phyloP scores from a whole-genome alignment of 306 rosid species.

The Vigna reflexopilosa region DNA sequence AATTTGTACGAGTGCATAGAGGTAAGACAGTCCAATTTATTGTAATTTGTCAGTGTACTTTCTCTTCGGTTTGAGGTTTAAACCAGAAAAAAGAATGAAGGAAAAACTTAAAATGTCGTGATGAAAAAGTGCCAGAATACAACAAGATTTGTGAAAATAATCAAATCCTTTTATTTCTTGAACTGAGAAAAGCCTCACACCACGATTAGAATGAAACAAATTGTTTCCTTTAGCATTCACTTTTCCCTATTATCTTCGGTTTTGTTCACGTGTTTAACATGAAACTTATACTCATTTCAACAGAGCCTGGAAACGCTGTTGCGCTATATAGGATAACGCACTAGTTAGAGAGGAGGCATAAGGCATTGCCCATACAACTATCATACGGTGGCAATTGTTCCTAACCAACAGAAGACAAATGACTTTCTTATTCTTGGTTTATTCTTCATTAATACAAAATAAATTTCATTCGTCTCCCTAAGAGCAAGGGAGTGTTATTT shows the following conservation, averaged over 20 bases:
- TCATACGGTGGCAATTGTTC: slow-evolving; percentile 36
- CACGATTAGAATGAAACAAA: not conserved
- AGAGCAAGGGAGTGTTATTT: slow-evolving; percentile 32
- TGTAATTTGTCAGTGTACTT: not conserved
- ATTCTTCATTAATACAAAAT: slow-evolving; percentile 39
- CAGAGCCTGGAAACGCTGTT: slow-evolving; percentile 92
- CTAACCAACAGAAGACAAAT: slow-evolving; percentile 43
- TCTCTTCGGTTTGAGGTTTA: slow-evolving; percentile 4
- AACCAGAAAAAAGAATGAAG: not conserved
- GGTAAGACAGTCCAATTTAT: slow-evolving; percentile 52
- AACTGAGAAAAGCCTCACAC: slow-evolving; percentile 1
- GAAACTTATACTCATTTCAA: slow-evolving; percentile 44
- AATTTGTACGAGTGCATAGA: slow-evolving; percentile 80
- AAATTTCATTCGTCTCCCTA: slow-evolving; percentile 34
- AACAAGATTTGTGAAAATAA: not conserved
- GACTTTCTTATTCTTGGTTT: slow-evolving; percentile 37
- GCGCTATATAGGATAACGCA: slow-evolving; percentile 60
- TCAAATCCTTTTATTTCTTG: slow-evolving; percentile 2
- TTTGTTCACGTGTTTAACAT: slow-evolving; percentile 27
- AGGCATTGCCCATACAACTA: slow-evolving; percentile 32
- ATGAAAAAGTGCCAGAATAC: not conserved
- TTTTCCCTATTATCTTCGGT: slow-evolving; percentile 6
- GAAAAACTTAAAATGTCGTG: not conserved
- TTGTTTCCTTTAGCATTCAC: not conserved
- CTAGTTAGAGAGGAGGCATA: slow-evolving; percentile 38